phyloP scores from a whole-genome alignment of 305 asterid genomes.

The Solanum hybrid region DNA sequence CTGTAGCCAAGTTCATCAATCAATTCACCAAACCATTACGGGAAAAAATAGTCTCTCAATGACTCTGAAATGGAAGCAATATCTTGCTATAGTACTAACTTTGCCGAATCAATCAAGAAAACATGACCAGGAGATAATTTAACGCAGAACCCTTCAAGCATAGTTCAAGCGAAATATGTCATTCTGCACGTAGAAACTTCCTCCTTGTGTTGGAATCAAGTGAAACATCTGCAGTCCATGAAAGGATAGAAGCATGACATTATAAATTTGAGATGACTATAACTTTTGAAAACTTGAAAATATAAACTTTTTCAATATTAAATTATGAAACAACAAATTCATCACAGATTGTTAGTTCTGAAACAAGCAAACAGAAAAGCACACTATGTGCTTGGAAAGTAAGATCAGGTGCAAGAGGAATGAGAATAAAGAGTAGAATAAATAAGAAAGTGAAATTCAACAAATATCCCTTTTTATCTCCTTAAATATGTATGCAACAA shows the following conservation, averaged over 20 bases:
- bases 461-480: neutral
- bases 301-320: neutral
- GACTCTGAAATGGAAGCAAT: neutral
- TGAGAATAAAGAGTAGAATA: neutral
- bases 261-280: neutral
- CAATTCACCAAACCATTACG: neutral
- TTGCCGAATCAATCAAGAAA: neutral
- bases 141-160: slow-evolving; percentile 11
- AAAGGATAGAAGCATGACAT: neutral
- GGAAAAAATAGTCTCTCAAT: neutral
- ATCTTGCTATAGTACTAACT: neutral
- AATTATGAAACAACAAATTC: neutral
- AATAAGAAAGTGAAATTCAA: neutral
- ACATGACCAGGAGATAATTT: neutral
- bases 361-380: neutral
- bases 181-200: slow-evolving; percentile 37
- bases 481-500: neutral
- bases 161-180: slow-evolving; percentile 50
- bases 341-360: neutral
- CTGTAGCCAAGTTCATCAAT: neutral
- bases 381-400: neutral
- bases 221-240: slow-evolving; percentile 43
- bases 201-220: slow-evolving; percentile 33
- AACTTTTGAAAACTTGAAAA: neutral
- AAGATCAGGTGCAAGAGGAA: neutral